phyloP scores from a whole-genome alignment of 306 rosid species.

The Malus sieversii region DNA sequence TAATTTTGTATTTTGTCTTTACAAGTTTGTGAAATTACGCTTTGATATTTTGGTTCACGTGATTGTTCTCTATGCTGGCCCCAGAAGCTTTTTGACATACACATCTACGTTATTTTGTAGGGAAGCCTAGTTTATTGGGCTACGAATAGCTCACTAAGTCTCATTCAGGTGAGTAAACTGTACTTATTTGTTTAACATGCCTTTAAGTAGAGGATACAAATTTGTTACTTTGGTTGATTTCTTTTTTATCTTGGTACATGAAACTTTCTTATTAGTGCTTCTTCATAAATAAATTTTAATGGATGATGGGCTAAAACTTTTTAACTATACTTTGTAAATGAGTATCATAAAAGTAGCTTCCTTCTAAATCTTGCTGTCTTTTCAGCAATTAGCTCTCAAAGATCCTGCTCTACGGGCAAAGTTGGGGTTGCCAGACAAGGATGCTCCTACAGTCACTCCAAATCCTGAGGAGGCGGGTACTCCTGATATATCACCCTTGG shows the following conservation, averaged over 20 bases:
- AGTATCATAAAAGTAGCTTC: not conserved
- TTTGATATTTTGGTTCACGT: conserved; percentile 2
- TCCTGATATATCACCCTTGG: conserved; percentile 29
- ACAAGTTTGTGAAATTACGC: conserved; percentile 6
- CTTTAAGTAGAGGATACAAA: not conserved
- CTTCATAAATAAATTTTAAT: not conserved
- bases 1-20: conserved; percentile 23
- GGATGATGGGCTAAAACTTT: not conserved
- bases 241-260: not conserved
- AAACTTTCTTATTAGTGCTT: not conserved
- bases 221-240: conserved; percentile 2
- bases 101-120: conserved; percentile 35
- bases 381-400: conserved; percentile 66
- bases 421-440: conserved; percentile 52
- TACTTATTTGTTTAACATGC: not conserved
- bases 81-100: not conserved
- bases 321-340: not conserved
- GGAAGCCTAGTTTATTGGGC: conserved; percentile 92
- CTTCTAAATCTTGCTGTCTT: conserved; percentile 5
- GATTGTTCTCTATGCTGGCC: not conserved
- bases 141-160: conserved; percentile 60
- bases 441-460: conserved; percentile 17
- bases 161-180: conserved; percentile 52
- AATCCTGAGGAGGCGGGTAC: conserved; percentile 22
- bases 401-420: conserved; percentile 60